These are phyloP conservation scores for Phytophthora podocarpi DNA, from an alignment of 352 stramenopile species.

Conservation along the genomic window DNA sequence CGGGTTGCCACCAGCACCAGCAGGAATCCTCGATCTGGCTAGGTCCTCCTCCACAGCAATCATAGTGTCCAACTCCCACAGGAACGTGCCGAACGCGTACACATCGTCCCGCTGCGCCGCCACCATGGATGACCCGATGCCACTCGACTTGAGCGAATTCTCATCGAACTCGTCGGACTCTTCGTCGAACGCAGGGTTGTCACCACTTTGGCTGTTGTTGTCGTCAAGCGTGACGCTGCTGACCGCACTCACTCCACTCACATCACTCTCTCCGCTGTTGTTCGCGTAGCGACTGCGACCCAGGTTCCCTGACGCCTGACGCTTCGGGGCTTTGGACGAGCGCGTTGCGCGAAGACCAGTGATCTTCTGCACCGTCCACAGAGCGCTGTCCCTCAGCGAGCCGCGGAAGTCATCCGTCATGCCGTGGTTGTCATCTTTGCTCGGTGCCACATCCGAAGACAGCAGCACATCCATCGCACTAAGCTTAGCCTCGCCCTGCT, in stretches of 20 bases:
- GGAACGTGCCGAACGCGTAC: constrained; percentile 72
- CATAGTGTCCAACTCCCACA: constrained; percentile 83
- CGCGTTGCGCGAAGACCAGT: constrained; percentile 18
- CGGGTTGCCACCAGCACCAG: constrained; percentile 41
- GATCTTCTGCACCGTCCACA: constrained; percentile 49
- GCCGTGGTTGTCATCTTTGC: constrained; percentile 14
- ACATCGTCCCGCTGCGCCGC: constrained; percentile 53
- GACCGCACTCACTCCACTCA: constrained; percentile 26
- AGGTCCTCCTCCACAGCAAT: constrained; percentile 66
- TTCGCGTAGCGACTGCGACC: constrained; percentile 32
- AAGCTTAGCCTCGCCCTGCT: constrained; percentile 80
- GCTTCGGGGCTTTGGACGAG: constrained; percentile 13
- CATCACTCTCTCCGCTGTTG: constrained; percentile 39
- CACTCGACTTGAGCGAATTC: constrained; percentile 33
- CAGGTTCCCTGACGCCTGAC: constrained; percentile 7
- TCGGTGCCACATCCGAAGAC: constrained; percentile 22
- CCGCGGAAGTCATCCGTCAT: constrained; percentile 37
- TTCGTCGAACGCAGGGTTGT: constrained; percentile 30
- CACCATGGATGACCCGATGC: constrained; percentile 21
- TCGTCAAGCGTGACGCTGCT: constrained; percentile 39
- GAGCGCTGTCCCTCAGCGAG: constrained; percentile 55
- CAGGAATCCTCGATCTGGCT: constrained; percentile 24
- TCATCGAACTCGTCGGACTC: constrained; percentile 32
- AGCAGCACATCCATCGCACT: constrained; percentile 67
- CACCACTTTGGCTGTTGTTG: constrained; percentile 31